Percentiles rank a stretch among this genome's conserved stretches.
These are phyloP conservation scores for Gilbertella persicaria DNA, from an alignment of 371 early-diverging fungal genomes.

Conservation along the genomic window DNA sequence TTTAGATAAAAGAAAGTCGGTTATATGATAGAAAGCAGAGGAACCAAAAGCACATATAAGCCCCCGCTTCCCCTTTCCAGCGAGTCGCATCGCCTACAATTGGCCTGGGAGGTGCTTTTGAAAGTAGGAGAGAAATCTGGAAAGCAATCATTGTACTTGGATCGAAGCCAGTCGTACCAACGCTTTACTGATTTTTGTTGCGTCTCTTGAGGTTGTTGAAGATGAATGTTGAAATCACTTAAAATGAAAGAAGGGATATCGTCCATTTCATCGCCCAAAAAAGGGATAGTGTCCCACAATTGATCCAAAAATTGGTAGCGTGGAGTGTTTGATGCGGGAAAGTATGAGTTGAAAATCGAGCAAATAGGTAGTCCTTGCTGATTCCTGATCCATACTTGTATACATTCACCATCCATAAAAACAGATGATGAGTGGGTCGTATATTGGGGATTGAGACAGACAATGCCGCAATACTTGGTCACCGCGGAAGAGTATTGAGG, in stretches of 20 bases:
- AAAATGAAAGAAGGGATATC: not conserved
- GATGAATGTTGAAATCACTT: slow-evolving; percentile 9
- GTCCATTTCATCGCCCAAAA: not conserved
- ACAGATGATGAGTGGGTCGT: not conserved
- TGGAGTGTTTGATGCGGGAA: not conserved
- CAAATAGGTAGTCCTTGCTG: not conserved
- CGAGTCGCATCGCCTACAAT: not conserved
- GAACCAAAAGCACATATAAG: no score
- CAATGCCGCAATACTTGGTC: slow-evolving; percentile 4
- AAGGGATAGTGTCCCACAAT: not conserved
- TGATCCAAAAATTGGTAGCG: not conserved
- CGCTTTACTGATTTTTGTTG: not conserved
- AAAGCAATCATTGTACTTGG: not conserved
- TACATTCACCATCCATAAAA: slow-evolving; percentile 9
- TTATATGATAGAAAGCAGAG: no score
- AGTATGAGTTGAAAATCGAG: slow-evolving; percentile 8
- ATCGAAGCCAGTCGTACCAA: not conserved
- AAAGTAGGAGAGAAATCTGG: not conserved
- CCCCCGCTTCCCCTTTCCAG: not conserved
- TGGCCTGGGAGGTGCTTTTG: no score
- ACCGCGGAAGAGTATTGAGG: not conserved
- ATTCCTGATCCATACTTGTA: not conserved
- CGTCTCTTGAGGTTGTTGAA: no score
- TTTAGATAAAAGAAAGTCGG: no score
- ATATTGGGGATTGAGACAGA: slow-evolving; percentile 2